Percentiles rank a stretch among this genome's conserved stretches.
phyloP scores from a whole-genome alignment of 1,284 basidiomycete species.

The Lignosus rhinocerotis region DNA sequence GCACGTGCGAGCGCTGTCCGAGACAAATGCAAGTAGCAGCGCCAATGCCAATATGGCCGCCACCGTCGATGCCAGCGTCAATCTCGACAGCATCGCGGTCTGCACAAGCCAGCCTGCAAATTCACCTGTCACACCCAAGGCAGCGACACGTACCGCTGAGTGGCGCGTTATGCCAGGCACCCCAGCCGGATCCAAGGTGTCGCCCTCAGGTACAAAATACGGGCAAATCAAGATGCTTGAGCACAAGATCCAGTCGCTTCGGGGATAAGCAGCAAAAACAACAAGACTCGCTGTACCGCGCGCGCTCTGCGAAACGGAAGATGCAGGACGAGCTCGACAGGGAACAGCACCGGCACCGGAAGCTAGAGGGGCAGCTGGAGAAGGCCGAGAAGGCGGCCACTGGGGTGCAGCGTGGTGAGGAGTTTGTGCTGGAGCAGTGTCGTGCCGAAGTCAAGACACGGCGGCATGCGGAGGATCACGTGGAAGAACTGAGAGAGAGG shows the following conservation, averaged over 20 bases:
- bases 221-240: constrained; percentile 32
- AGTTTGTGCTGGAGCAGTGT: constrained; percentile 39
- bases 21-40: background rate
- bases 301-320: constrained; percentile 46
- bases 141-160: background rate
- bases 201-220: constrained; percentile 1
- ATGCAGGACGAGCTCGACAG: constrained; percentile 43
- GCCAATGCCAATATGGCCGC: background rate
- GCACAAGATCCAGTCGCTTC: constrained; percentile 43
- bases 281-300: constrained; percentile 31
- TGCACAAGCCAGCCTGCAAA: too few species aligned
- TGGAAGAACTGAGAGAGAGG: constrained; percentile 24
- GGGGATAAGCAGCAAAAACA: constrained; percentile 37
- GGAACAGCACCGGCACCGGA: constrained; percentile 46
- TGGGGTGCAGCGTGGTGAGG: constrained; percentile 38
- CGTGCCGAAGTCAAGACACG: constrained; percentile 42
- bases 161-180: background rate
- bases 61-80: background rate
- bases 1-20: background rate
- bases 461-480: constrained; percentile 39
- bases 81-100: background rate
- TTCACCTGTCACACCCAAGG: background rate
- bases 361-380: constrained; percentile 41
- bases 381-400: constrained; percentile 38
- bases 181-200: background rate